These are phyloP conservation scores for Ogataea trehalophila DNA, from an alignment of 805 yeast genomes.

Conservation along the genomic window DNA sequence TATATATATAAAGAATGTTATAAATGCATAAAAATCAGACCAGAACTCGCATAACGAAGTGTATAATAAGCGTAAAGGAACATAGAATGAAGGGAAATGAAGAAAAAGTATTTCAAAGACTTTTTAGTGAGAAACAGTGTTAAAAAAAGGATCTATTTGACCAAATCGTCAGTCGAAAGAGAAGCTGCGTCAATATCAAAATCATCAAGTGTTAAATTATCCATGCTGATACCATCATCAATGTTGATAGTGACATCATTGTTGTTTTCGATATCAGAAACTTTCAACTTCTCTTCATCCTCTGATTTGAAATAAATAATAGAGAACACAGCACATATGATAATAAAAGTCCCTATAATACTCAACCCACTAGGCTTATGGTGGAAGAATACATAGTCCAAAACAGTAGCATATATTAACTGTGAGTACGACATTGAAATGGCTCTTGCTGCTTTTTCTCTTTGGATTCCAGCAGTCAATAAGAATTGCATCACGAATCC, in stretches of 20 bases:
- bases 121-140: background rate
- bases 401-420: constrained; percentile 69
- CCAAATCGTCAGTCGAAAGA: background rate
- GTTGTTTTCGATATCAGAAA: background rate
- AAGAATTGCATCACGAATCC: constrained; percentile 83
- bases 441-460: constrained; percentile 74
- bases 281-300: constrained; percentile 1
- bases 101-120: background rate
- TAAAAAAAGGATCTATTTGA: background rate
- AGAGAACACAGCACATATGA: constrained; percentile 58
- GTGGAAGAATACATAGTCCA: constrained; percentile 70
- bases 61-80: no score
- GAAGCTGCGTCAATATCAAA: constrained; percentile 1
- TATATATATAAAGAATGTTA: no score
- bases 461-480: constrained; percentile 76
- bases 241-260: background rate
- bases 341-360: constrained; percentile 61
- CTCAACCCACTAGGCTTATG: constrained; percentile 70
- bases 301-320: constrained; percentile 50
- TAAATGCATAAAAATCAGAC: no score
- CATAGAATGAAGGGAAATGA: no score
- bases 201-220: constrained; percentile 1
- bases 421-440: constrained; percentile 72
- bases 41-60: no score
- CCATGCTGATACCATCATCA: background rate